Evolutionary conservation across 306 rosid species (phyloP).

Genomic region (Trifolium subterraneum): DNA sequence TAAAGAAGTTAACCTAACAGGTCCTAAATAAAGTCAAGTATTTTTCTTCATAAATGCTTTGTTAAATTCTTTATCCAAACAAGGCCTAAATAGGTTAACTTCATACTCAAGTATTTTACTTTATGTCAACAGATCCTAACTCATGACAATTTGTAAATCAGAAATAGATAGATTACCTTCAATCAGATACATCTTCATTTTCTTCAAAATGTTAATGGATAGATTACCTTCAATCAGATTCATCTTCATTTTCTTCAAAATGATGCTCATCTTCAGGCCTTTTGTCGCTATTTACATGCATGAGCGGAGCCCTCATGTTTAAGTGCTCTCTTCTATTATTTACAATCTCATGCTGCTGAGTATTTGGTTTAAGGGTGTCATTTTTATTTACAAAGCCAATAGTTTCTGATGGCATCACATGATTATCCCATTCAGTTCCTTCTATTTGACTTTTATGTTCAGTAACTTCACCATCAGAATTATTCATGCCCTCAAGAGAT

Average conservation of each 20-base stretch:
- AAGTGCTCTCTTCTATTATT: constrained; percentile 76
- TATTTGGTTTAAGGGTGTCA: constrained; percentile 57
- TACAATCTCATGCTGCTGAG: constrained; percentile 80
- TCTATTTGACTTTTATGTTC: constrained; percentile 52
- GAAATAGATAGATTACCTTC: constrained; percentile 51
- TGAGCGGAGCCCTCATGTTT: constrained; percentile 72
- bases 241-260: constrained; percentile 57
- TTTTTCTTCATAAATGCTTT: background rate
- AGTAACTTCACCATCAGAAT: constrained; percentile 38
- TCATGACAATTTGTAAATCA: constrained; percentile 13
- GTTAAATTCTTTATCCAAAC: background rate
- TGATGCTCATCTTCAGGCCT: constrained; percentile 75
- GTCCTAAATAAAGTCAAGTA: too few species aligned
- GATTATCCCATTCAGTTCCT: constrained; percentile 56
- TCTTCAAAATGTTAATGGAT: constrained; percentile 67
- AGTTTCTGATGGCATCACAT: constrained; percentile 48
- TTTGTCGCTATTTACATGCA: constrained; percentile 71
- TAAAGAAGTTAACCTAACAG: too few species aligned
- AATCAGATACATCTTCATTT: constrained; percentile 52
- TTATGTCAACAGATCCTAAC: background rate
- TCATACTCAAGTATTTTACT: background rate
- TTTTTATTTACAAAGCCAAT: constrained; percentile 68
- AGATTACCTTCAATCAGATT: constrained; percentile 67
- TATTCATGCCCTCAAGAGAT: constrained; percentile 48
- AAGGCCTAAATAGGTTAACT: background rate